Conservation (phyloP, 805 yeast species). For the Kazachstania martiniae region DNA sequence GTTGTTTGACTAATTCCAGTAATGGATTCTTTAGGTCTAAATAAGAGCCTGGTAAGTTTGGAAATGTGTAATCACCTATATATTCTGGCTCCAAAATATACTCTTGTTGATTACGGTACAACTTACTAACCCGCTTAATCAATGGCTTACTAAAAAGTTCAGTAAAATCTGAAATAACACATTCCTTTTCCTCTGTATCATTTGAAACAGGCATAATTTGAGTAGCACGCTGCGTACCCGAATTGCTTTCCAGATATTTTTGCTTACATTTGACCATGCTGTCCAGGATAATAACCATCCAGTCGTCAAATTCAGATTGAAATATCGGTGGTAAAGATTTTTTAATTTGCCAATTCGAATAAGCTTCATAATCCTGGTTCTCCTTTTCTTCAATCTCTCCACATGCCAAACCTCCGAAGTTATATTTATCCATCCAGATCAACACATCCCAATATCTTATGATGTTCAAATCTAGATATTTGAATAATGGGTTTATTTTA, state of each 20-base stretch:
- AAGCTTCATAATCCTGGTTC: constrained; percentile 29
- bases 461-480: constrained; percentile 65
- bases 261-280: constrained; percentile 48
- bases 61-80: constrained; percentile 58
- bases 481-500: constrained; percentile 70
- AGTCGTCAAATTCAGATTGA: constrained; percentile 77
- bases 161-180: constrained; percentile 38
- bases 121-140: constrained; percentile 50
- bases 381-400: constrained; percentile 28
- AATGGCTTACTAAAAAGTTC: constrained; percentile 53
- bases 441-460: constrained; percentile 84
- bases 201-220: constrained; percentile 48
- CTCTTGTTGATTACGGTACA: constrained; percentile 62
- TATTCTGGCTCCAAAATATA: constrained; percentile 56
- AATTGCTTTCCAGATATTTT: constrained; percentile 16
- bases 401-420: constrained; percentile 65
- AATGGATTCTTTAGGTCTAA: constrained; percentile 54
- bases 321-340: constrained; percentile 62
- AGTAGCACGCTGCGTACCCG: constrained; percentile 53
- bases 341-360: constrained; percentile 72
- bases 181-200: no score
- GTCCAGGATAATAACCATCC: constrained; percentile 72
- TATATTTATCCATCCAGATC: constrained; percentile 89
- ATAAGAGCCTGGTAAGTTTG: constrained; percentile 66
- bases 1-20: constrained; percentile 63